These are phyloP conservation scores for Daldinia childiae DNA, from an alignment of 495 filamentous ascomycete genomes.

Conservation along the genomic window DNA sequence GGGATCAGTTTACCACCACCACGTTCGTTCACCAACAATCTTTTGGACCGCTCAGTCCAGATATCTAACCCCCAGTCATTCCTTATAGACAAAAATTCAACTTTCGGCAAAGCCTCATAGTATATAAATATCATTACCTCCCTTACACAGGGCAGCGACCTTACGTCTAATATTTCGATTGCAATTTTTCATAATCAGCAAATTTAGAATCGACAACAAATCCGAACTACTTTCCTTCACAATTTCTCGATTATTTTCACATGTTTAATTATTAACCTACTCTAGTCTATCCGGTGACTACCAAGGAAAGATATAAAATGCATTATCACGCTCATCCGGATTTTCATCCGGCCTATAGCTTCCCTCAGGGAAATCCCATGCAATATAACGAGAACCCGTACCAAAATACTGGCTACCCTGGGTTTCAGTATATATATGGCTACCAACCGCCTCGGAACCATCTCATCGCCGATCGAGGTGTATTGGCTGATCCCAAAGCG, in stretches of 20 bases:
- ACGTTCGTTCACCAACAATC: slow-evolving; percentile 45
- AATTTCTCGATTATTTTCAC: slow-evolving; percentile 6
- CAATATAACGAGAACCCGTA: slow-evolving; percentile 39
- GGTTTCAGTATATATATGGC: slow-evolving; percentile 40
- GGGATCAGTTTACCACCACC: slow-evolving; percentile 39
- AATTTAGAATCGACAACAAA: not conserved
- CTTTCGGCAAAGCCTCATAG: not conserved
- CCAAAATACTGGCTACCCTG: slow-evolving; percentile 17
- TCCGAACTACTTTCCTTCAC: slow-evolving; percentile 4
- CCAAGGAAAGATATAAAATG: slow-evolving; percentile 38
- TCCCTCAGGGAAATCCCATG: slow-evolving; percentile 29
- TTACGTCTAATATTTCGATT: slow-evolving; percentile 16
- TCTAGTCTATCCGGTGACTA: not conserved
- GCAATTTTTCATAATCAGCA: slow-evolving; percentile 11
- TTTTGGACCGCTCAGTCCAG: slow-evolving; percentile 33
- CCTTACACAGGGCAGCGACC: slow-evolving; percentile 3
- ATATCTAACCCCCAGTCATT: slow-evolving; percentile 57
- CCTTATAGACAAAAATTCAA: slow-evolving; percentile 46
- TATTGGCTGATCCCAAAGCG: slow-evolving; percentile 48
- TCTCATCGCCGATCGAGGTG: slow-evolving; percentile 35
- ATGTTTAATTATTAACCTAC: slow-evolving; percentile 15
- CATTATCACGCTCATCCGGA: slow-evolving; percentile 37
- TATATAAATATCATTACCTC: slow-evolving; percentile 7
- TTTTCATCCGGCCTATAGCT: slow-evolving; percentile 35
- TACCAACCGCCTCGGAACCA: slow-evolving; percentile 40